Conservation (phyloP, 2,329 filamentous ascomycete species). For the Aspergillus felis region DNA sequence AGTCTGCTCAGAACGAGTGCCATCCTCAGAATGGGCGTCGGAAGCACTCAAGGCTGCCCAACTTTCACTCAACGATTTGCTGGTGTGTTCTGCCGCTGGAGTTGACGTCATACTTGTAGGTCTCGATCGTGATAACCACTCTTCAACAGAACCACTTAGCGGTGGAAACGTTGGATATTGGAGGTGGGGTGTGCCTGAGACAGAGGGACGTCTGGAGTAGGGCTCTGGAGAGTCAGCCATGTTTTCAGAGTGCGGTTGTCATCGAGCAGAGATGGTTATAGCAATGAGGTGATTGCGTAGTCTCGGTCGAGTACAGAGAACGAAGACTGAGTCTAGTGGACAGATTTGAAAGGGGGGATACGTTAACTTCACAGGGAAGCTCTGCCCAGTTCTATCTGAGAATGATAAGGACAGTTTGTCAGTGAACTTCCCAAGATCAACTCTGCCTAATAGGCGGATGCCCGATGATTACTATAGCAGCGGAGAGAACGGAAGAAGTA, state of each 20-base stretch:
- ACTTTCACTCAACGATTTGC: slow-evolving; percentile 41
- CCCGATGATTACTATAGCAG: slow-evolving; percentile 20
- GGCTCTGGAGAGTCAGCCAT: slow-evolving; percentile 39
- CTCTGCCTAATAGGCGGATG: slow-evolving; percentile 21
- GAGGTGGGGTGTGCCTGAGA: slow-evolving; percentile 28
- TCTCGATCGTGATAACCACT: slow-evolving; percentile 40
- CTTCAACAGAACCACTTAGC: slow-evolving; percentile 35
- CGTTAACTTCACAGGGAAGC: slow-evolving; percentile 13
- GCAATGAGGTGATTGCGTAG: slow-evolving; percentile 15
- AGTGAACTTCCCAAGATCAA: slow-evolving; percentile 6
- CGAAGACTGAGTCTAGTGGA: slow-evolving; percentile 10
- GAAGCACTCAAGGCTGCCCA: slow-evolving; percentile 45
- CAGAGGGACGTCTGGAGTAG: slow-evolving; percentile 24
- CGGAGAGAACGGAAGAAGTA: slow-evolving; percentile 11
- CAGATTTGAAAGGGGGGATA: slow-evolving; percentile 12
- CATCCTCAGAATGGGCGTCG: slow-evolving; percentile 44
- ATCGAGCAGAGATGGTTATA: slow-evolving; percentile 17
- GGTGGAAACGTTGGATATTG: slow-evolving; percentile 42
- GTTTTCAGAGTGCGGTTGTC: slow-evolving; percentile 16
- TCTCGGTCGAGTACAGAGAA: slow-evolving; percentile 14
- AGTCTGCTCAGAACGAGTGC: slow-evolving; percentile 41
- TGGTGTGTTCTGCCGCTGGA: slow-evolving; percentile 20
- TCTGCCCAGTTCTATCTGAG: slow-evolving; percentile 1
- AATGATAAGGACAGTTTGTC: slow-evolving; percentile 4
- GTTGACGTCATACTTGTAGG: slow-evolving; percentile 40